phyloP scores from a whole-genome alignment of 2,329 filamentous ascomycete species.

The Sclerotinia subarctica region DNA sequence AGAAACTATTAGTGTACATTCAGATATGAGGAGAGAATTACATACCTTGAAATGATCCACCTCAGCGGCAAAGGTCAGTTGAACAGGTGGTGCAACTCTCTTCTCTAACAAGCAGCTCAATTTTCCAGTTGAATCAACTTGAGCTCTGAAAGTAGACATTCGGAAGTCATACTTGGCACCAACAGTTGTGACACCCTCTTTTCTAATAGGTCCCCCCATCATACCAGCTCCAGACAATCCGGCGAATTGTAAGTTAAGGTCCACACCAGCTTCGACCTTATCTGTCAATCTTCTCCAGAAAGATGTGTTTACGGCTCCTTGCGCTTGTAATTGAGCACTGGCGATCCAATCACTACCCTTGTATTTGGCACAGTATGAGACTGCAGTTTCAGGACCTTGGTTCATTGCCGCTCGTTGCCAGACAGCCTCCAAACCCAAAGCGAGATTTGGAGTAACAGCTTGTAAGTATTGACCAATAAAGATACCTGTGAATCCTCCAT shows the following conservation, averaged over 20 bases:
- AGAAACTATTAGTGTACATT: slow-evolving; percentile 35
- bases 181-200: slow-evolving; percentile 86
- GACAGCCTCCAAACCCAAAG: slow-evolving; percentile 86
- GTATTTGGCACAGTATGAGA: slow-evolving; percentile 91
- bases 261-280: slow-evolving; percentile 93
- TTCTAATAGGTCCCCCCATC: slow-evolving; percentile 73
- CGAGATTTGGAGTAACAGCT: slow-evolving; percentile 80
- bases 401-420: slow-evolving; percentile 86
- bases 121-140: slow-evolving; percentile 93
- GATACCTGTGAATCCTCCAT: slow-evolving; percentile 91
- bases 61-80: slow-evolving; percentile 92
- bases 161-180: slow-evolving; percentile 98
- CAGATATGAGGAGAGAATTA: slow-evolving; percentile 27
- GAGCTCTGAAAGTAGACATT: slow-evolving; percentile 90
- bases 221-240: slow-evolving; percentile 59
- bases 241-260: slow-evolving; percentile 83
- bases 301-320: slow-evolving; percentile 82
- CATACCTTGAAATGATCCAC: slow-evolving; percentile 94
- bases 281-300: slow-evolving; percentile 94
- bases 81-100: slow-evolving; percentile 87
- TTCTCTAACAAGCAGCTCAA: slow-evolving; percentile 92
- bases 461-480: slow-evolving; percentile 95
- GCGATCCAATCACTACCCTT: slow-evolving; percentile 90
- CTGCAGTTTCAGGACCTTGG: slow-evolving; percentile 82
- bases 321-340: slow-evolving; percentile 75